These are phyloP conservation scores for Globisporangium barbulae DNA, from an alignment of 352 stramenopile species.

Conservation along the genomic window DNA sequence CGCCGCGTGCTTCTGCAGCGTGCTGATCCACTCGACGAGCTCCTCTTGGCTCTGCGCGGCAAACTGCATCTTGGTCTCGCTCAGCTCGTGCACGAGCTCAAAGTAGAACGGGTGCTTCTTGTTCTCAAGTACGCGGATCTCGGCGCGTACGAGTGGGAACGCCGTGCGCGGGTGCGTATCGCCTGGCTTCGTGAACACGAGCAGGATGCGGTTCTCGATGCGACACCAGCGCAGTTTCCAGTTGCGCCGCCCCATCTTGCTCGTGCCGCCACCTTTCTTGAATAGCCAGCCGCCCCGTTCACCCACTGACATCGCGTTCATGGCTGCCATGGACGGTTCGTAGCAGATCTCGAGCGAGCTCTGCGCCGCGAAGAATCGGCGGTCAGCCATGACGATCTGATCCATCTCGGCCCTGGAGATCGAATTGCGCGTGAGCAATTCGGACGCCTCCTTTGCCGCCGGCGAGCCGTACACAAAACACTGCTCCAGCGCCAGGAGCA, in stretches of 20 bases:
- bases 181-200: conserved; percentile 54
- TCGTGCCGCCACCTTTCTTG: conserved; percentile 80
- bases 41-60: conserved; percentile 63
- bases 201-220: conserved; percentile 69
- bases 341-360: conserved; percentile 27
- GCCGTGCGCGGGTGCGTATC: conserved; percentile 58
- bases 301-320: background rate
- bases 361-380: conserved; percentile 70
- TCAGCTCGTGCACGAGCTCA: conserved; percentile 70
- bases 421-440: conserved; percentile 56
- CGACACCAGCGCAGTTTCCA: conserved; percentile 77
- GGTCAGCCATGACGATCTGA: conserved; percentile 63
- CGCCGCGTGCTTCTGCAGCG: conserved; percentile 43
- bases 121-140: conserved; percentile 64
- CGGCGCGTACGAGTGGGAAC: conserved; percentile 59
- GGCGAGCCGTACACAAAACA: conserved; percentile 78
- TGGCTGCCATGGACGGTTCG: conserved; percentile 9
- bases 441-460: conserved; percentile 40
- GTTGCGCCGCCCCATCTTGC: conserved; percentile 70
- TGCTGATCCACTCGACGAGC: conserved; percentile 52
- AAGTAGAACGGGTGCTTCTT: conserved; percentile 77
- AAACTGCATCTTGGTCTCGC: conserved; percentile 75
- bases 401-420: conserved; percentile 74
- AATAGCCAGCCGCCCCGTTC: conserved; percentile 52
- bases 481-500: conserved; percentile 76